Conservation (phyloP, 2,329 filamentous ascomycete species). For the Teratosphaeria zuluensis region DNA sequence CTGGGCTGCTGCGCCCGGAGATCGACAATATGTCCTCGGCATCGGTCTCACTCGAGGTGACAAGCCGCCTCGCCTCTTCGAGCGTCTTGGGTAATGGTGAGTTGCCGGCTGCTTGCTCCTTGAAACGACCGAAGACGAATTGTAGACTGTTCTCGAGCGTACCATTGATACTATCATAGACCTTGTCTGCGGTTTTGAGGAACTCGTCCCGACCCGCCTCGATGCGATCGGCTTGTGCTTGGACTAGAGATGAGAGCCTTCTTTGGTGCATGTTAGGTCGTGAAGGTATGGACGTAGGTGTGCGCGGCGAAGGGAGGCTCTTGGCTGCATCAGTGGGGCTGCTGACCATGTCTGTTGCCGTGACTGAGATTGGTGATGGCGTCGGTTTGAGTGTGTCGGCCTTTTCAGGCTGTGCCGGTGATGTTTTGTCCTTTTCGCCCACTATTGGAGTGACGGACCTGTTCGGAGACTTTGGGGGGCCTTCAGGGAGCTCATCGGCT, state of each 20-base stretch:
- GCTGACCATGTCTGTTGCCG: constrained; percentile 11
- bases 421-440: constrained; percentile 27
- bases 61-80: constrained; percentile 82
- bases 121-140: constrained; percentile 80
- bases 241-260: constrained; percentile 75
- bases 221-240: constrained; percentile 71
- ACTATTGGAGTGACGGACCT: constrained; percentile 37
- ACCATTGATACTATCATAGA: constrained; percentile 82
- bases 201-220: constrained; percentile 61
- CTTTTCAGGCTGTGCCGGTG: constrained; percentile 22
- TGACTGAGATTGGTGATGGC: constrained; percentile 15
- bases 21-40: constrained; percentile 19
- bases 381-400: constrained; percentile 26
- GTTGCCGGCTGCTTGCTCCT: constrained; percentile 52
- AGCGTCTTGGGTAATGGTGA: constrained; percentile 68
- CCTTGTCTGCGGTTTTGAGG: constrained; percentile 79
- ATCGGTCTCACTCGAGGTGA: constrained; percentile 29
- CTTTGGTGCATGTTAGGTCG: constrained; percentile 53
- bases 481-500: constrained; percentile 62
- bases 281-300: constrained; percentile 23
- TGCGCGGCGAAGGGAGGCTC: constrained; percentile 9
- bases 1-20: constrained; percentile 22
- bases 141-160: constrained; percentile 89
- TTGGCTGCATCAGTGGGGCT: constrained; percentile 6
- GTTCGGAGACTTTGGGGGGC: constrained; percentile 47